Conservation (phyloP, 371 early-diverging fungal genomes). For the Mucor racemosus region DNA sequence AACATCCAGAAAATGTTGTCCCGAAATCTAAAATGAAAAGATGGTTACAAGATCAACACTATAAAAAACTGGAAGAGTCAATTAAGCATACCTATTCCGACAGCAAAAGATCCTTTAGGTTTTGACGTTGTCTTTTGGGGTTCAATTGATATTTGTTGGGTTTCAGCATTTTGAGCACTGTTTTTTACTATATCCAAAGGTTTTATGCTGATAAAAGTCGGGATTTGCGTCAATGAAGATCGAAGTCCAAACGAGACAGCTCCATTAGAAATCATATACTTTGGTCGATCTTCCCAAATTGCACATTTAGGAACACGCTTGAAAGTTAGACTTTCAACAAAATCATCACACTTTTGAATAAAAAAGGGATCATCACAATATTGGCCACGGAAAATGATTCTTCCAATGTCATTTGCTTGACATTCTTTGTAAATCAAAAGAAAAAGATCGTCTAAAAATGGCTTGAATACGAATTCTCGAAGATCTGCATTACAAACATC, state of each 20-base stretch:
- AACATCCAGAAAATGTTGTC: constrained; percentile 53
- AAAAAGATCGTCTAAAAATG: background rate
- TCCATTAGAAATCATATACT: constrained; percentile 2
- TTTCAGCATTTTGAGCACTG: too few species aligned
- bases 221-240: background rate
- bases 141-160: too few species aligned
- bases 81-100: constrained; percentile 42
- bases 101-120: background rate
- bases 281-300: background rate
- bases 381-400: background rate
- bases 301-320: background rate
- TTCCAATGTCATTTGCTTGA: background rate
- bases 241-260: constrained; percentile 5
- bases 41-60: background rate
- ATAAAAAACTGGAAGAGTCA: background rate
- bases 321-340: background rate
- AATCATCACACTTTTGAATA: background rate
- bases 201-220: background rate
- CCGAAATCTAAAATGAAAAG: constrained; percentile 48
- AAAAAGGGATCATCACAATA: background rate
- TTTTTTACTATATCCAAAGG: too few species aligned
- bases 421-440: background rate
- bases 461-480: background rate
- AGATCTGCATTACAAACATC: background rate
- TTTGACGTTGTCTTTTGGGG: too few species aligned